These are phyloP conservation scores for Symbiodinium natans DNA, from an alignment of 73 alveolate species.

Conservation along the genomic window DNA sequence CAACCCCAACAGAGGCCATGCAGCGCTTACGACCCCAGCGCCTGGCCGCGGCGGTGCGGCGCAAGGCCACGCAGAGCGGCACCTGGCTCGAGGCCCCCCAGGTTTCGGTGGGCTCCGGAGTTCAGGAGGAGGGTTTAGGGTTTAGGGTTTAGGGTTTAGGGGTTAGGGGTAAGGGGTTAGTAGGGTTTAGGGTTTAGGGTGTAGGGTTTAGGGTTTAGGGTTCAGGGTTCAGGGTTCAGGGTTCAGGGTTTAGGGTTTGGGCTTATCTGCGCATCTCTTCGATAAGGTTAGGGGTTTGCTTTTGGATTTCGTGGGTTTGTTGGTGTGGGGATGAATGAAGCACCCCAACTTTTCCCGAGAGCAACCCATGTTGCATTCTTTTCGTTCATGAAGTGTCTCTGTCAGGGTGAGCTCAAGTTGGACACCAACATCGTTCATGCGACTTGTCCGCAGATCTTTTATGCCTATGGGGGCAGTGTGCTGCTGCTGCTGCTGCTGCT, in stretches of 20 bases:
- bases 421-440: constrained; percentile 64
- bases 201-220: too few relatives aligned
- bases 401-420: constrained; percentile 76
- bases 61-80: constrained; percentile 57
- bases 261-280: too few relatives aligned
- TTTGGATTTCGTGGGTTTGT: too few relatives aligned
- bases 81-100: constrained; percentile 60
- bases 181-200: too few relatives aligned
- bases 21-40: constrained; percentile 51
- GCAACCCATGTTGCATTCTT: background rate
- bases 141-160: too few relatives aligned
- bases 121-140: too few relatives aligned
- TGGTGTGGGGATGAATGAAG: background rate
- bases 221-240: too few relatives aligned
- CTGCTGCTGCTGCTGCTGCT: too few relatives aligned
- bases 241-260: too few relatives aligned
- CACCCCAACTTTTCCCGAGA: background rate
- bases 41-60: constrained; percentile 51
- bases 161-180: too few relatives aligned
- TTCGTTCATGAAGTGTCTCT: background rate
- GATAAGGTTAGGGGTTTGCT: too few relatives aligned
- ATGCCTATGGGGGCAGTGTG: too few relatives aligned
- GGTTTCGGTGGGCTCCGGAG: background rate
- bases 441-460: background rate
- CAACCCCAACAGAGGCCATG: background rate